Evolutionary conservation across 257 asterid genomes (phyloP).

Genomic region (Thymus quinquecostatus): DNA sequence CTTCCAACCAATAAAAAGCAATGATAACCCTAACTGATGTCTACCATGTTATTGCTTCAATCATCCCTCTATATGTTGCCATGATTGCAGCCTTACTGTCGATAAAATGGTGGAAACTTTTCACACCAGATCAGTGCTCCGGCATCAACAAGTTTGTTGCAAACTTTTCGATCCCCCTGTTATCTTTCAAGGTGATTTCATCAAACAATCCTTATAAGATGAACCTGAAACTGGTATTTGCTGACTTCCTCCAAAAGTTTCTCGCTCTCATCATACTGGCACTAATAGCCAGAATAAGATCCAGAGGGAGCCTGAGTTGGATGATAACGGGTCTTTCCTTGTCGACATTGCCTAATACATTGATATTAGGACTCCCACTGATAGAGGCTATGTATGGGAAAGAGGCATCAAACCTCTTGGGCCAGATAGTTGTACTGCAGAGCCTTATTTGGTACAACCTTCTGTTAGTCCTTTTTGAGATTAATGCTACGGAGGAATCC

Average conservation of each 20-base stretch:
- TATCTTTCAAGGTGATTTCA: slow-evolving; percentile 81
- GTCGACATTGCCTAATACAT: slow-evolving; percentile 81
- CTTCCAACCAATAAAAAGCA: slow-evolving; percentile 36
- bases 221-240: slow-evolving; percentile 68
- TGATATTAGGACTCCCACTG: slow-evolving; percentile 80
- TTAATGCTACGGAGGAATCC: slow-evolving; percentile 58
- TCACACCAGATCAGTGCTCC: slow-evolving; percentile 74
- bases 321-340: slow-evolving; percentile 80
- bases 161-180: slow-evolving; percentile 76
- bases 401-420: slow-evolving; percentile 55
- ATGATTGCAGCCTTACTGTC: slow-evolving; percentile 70
- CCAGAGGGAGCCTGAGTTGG: slow-evolving; percentile 67
- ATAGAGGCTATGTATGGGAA: slow-evolving; percentile 80
- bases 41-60: slow-evolving; percentile 64
- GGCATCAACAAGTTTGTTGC: slow-evolving; percentile 95
- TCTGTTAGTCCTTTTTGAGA: slow-evolving; percentile 74
- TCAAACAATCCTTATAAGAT: slow-evolving; percentile 71
- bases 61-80: slow-evolving; percentile 75
- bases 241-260: slow-evolving; percentile 75
- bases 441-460: slow-evolving; percentile 90
- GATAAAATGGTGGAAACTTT: slow-evolving; percentile 70
- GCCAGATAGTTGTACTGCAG: slow-evolving; percentile 80
- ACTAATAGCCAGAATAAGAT: slow-evolving; percentile 46
- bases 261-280: slow-evolving; percentile 50
- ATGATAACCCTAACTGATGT: slow-evolving; percentile 65